Evolutionary conservation across 73 alveolate species (phyloP).

Genomic region (Tetrahymena malaccensis): DNA sequence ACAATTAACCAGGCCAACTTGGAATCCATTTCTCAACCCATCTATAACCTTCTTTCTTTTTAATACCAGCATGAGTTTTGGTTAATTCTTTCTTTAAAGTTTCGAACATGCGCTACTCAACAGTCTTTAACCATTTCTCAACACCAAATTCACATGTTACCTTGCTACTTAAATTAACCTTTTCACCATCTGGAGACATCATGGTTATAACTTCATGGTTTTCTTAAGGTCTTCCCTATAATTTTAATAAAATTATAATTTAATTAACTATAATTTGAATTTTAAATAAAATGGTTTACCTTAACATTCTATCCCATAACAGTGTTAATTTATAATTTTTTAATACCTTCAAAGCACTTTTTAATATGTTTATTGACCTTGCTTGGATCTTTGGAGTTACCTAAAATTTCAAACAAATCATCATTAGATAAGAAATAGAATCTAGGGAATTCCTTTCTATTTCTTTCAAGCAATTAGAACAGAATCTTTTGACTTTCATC

Average conservation of each 20-base stretch:
- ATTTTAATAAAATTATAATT: constrained; percentile 5
- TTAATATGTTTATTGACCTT: constrained; percentile 95
- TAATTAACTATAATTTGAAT: constrained; percentile 9
- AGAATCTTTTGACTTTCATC: constrained; percentile 93
- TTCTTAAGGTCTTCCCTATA: constrained; percentile 44
- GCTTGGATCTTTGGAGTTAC: constrained; percentile 93
- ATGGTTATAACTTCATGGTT: constrained; percentile 81
- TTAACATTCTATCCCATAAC: constrained; percentile 9
- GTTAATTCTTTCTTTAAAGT: constrained; percentile 60
- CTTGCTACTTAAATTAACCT: constrained; percentile 65
- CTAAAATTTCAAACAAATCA: constrained; percentile 96
- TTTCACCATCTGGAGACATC: constrained; percentile 92
- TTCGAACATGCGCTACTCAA: constrained; percentile 87
- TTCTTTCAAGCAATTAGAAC: constrained; percentile 92
- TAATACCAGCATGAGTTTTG: constrained; percentile 20
- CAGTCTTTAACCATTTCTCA: constrained; percentile 90
- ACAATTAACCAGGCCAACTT: constrained; percentile 73
- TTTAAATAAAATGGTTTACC: not conserved
- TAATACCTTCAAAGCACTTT: constrained; percentile 97
- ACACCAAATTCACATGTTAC: constrained; percentile 85
- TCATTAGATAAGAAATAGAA: constrained; percentile 99
- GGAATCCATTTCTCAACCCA: constrained; percentile 71
- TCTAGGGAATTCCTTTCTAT: constrained; percentile 95
- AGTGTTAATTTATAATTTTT: constrained; percentile 54
- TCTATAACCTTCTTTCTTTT: constrained; percentile 39